Evolutionary conservation across 352 stramenopile species (phyloP).

Genomic region (Phytophthora macrochlamydospora): DNA sequence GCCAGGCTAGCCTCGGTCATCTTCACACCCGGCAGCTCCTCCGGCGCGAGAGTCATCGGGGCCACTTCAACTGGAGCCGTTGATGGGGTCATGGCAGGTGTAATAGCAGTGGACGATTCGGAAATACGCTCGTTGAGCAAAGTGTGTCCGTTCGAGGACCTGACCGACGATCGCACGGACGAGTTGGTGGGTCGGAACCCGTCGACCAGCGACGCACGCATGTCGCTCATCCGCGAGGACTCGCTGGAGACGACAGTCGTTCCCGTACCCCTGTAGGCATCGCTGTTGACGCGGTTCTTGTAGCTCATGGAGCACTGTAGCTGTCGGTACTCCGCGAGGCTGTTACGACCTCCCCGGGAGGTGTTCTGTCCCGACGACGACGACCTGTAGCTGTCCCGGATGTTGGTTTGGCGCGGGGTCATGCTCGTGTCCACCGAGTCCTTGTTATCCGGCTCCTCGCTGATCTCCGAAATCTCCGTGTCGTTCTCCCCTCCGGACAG

Average conservation of each 20-base stretch:
- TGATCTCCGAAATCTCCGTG: constrained; percentile 33
- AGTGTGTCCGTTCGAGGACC: constrained; percentile 26
- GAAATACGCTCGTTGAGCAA: constrained; percentile 37
- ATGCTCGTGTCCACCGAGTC: constrained; percentile 29
- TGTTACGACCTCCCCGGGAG: constrained; percentile 36
- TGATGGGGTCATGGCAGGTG: constrained; percentile 1
- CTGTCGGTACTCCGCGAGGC: constrained; percentile 75
- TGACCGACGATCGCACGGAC: constrained; percentile 25
- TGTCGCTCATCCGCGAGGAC: constrained; percentile 34
- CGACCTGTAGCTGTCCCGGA: constrained; percentile 22
- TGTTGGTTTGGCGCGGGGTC: constrained; percentile 1
- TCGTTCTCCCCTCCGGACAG: constrained; percentile 44
- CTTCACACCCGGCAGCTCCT: constrained; percentile 12
- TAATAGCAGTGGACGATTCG: constrained; percentile 32
- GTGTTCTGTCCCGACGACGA: constrained; percentile 8
- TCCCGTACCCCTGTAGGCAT: constrained; percentile 32
- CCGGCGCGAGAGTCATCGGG: not conserved
- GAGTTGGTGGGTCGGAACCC: constrained; percentile 33
- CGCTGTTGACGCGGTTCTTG: constrained; percentile 72
- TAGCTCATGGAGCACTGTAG: constrained; percentile 87
- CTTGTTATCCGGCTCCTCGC: constrained; percentile 32
- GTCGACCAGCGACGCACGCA: constrained; percentile 35
- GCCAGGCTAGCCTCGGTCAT: constrained; percentile 75
- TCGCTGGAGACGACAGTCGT: constrained; percentile 30
- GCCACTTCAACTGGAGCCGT: not conserved